phyloP scores from a whole-genome alignment of 225 moss, liverwort and hornwort genomes.

The Bryum argenteum region DNA sequence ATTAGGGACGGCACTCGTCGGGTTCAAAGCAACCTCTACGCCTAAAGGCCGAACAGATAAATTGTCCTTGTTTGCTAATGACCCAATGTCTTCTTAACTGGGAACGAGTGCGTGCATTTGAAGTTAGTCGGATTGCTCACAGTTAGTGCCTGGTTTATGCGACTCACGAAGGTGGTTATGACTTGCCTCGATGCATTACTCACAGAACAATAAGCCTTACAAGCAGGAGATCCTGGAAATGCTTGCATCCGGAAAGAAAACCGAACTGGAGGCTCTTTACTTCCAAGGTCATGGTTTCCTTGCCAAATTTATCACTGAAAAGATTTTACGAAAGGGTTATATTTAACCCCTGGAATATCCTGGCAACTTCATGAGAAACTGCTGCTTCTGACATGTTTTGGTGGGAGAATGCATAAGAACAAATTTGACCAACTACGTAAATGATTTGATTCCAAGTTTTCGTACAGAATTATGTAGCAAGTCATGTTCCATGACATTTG shows the following conservation, averaged over 20 bases:
- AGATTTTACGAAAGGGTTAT: conserved; percentile 69
- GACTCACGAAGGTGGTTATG: conserved; percentile 23
- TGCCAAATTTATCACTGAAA: conserved; percentile 57
- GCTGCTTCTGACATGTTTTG: too few species aligned
- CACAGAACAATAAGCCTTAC: conserved; percentile 65
- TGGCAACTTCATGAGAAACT: too few species aligned
- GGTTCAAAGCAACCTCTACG: neutral
- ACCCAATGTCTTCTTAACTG: neutral
- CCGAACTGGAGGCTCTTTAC: conserved; percentile 84
- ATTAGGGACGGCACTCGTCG: neutral
- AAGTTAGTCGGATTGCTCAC: conserved; percentile 11
- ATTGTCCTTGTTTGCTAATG: neutral
- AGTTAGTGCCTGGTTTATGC: conserved; percentile 13
- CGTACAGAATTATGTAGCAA: too few species aligned
- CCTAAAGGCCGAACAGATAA: neutral
- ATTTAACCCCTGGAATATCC: conserved; percentile 40
- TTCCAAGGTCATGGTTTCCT: conserved; percentile 73
- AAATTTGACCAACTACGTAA: too few species aligned
- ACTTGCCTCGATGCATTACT: conserved; percentile 13
- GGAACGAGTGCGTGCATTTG: neutral
- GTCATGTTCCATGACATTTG: too few species aligned
- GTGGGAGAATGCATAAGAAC: too few species aligned
- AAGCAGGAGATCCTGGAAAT: conserved; percentile 66
- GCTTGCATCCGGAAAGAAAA: conserved; percentile 62
- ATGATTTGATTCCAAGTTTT: too few species aligned